Conservation (phyloP, 2,329 filamentous ascomycete species). For the Arthrocladium fulminans region DNA sequence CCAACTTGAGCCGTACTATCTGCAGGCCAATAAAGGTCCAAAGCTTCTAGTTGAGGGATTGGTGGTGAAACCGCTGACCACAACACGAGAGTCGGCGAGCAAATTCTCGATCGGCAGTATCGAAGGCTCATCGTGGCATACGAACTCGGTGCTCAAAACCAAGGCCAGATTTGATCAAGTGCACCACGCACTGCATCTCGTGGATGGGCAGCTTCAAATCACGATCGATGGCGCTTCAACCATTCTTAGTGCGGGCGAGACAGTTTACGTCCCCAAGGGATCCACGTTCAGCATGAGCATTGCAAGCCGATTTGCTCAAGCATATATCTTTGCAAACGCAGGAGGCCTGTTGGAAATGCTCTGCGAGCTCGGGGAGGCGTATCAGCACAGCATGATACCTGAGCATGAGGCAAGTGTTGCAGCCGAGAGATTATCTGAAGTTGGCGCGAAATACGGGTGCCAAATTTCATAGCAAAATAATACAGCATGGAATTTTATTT, state of each 20-base stretch:
- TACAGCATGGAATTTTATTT: too few species aligned
- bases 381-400: constrained; percentile 32
- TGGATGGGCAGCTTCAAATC: constrained; percentile 40
- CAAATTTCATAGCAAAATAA: neutral
- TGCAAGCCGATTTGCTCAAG: constrained; percentile 39
- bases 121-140: constrained; percentile 32
- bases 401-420: constrained; percentile 23
- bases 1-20: constrained; percentile 39
- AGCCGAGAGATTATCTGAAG: neutral
- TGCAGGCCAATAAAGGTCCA: constrained; percentile 44
- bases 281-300: constrained; percentile 39
- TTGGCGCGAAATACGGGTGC: neutral
- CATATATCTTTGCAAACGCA: constrained; percentile 43
- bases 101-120: constrained; percentile 48
- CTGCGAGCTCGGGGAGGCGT: constrained; percentile 30
- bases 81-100: constrained; percentile 39
- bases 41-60: constrained; percentile 40
- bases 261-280: constrained; percentile 41
- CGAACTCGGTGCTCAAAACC: constrained; percentile 32
- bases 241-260: constrained; percentile 40
- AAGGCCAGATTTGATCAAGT: constrained; percentile 37
- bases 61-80: constrained; percentile 42
- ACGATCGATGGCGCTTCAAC: constrained; percentile 29
- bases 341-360: constrained; percentile 42
- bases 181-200: constrained; percentile 46